A percentile compares a stretch with the other conserved stretches of the same genome.
Conservation (phyloP, 75 land plant species). For the Azolla pinnata region DNA sequence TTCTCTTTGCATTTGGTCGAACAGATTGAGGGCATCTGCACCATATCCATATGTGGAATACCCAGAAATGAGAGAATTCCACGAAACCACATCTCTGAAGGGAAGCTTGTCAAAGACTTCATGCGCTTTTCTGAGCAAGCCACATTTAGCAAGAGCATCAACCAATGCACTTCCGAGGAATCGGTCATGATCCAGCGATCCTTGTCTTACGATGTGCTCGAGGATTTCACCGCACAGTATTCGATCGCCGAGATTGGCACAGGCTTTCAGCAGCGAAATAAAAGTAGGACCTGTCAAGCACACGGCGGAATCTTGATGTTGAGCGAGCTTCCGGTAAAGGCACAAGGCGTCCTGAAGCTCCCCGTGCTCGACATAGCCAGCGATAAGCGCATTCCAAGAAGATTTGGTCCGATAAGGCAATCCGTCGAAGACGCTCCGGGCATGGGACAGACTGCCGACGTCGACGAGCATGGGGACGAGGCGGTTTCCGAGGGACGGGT, state of each 20-base stretch:
- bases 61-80: slow-evolving; percentile 13
- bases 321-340: no score
- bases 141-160: slow-evolving; percentile 3
- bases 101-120: slow-evolving; percentile 9
- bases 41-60: slow-evolving; percentile 7
- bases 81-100: slow-evolving; percentile 6
- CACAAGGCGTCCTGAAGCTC: no score
- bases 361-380: no score
- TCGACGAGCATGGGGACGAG: no score
- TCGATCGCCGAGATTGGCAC: not conserved
- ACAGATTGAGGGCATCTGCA: slow-evolving; percentile 19
- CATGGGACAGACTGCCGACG: no score
- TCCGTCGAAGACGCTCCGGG: no score
- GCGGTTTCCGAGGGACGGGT: no score
- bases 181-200: not conserved
- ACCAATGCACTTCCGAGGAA: slow-evolving; percentile 6
- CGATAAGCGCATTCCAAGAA: no score
- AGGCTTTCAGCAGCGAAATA: not conserved
- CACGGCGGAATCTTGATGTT: no score
- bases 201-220: not conserved
- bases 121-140: not conserved
- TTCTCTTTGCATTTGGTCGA: slow-evolving; percentile 15
- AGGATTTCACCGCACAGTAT: slow-evolving; percentile 1
- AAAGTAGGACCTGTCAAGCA: not conserved
- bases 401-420: no score